Conservation (phyloP, 75 land plant species). For the Isoetes taiwanensis region DNA sequence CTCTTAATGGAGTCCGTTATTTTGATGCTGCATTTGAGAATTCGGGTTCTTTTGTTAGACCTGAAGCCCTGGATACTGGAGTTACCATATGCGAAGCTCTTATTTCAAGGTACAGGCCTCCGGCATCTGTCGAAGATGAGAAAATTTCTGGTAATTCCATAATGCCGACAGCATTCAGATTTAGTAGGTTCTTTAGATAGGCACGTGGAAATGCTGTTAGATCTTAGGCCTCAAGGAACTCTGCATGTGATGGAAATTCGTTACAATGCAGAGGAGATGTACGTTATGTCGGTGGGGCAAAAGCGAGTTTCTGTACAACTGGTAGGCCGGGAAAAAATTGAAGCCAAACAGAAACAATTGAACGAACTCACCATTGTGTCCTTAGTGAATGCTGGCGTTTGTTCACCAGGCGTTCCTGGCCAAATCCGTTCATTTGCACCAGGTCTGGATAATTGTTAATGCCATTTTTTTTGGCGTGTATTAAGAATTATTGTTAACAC, state of each 20-base stretch:
- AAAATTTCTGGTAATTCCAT: no score
- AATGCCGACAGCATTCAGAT: no score
- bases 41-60: slow-evolving; percentile 65
- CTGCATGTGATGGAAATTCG: neutral
- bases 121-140: slow-evolving; percentile 11
- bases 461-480: slow-evolving; percentile 3
- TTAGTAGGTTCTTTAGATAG: no score
- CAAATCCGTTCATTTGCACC: slow-evolving; percentile 33
- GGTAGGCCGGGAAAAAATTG: slow-evolving; percentile 64
- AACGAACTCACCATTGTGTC: slow-evolving; percentile 48
- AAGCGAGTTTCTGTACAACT: slow-evolving; percentile 57
- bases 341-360: slow-evolving; percentile 54
- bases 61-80: slow-evolving; percentile 43
- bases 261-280: slow-evolving; percentile 68
- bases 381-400: slow-evolving; percentile 56
- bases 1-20: slow-evolving; percentile 55
- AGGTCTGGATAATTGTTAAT: slow-evolving; percentile 24
- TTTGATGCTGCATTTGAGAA: slow-evolving; percentile 27
- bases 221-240: slow-evolving; percentile 9
- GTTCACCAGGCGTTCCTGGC: slow-evolving; percentile 33
- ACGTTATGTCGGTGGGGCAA: slow-evolving; percentile 63
- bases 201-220: no score
- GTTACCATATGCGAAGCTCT: slow-evolving; percentile 12
- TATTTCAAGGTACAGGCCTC: slow-evolving; percentile 10
- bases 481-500: neutral